Evolutionary conservation across 495 filamentous ascomycete genomes (phyloP), one percentile per base, ranked within the genome.

Genomic region (Penicillium maclennaniae): DNA sequence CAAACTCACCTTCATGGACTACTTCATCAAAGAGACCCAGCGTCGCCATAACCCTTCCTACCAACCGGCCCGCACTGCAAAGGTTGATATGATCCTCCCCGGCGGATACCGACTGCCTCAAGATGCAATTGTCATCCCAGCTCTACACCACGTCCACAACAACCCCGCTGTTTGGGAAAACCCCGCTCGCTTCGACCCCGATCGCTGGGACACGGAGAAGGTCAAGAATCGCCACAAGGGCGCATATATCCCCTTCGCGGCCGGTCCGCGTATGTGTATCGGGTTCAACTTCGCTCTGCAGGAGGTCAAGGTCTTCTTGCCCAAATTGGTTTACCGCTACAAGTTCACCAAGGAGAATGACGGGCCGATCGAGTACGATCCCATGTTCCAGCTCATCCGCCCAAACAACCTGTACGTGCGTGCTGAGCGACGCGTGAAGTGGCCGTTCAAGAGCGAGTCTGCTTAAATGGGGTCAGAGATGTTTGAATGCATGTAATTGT

Each of bases 251-350:
- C 79, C 79, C 0, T 83, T 84, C 45, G 79, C 74, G 4, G 62
- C 68, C 9, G 81, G 80, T 0, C 61, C 66, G 1, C 59, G 80
- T 1, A 67, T 66, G 53, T 82, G 80, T 58, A 77, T 83, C 44
- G 80, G 79, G 0, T 83, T 82, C 58, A 83, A 82, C 61, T 77
- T 82, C 58, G 80, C 79, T 0, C 55, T 83, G 51, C 63, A 69
- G 40, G 78, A 83, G 53, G 67, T 81, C 34, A 80, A 80, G 65
- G 66, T 77, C 0, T 63, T 80, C 34, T 41, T 83, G 50, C 51
- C 69, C 2, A 70, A 81, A 63, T 55, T 83, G 43, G 57, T 83
- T 7, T 82, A 71, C 47, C 65, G 77, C 26, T 84, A 83, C 52
- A 58, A 76, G 54, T 83, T 79, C 42, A 60, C 54, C 1, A 62